Evolutionary conservation across 2,329 filamentous ascomycete species (phyloP).

Genomic region (Tolypocladium inflatum): DNA sequence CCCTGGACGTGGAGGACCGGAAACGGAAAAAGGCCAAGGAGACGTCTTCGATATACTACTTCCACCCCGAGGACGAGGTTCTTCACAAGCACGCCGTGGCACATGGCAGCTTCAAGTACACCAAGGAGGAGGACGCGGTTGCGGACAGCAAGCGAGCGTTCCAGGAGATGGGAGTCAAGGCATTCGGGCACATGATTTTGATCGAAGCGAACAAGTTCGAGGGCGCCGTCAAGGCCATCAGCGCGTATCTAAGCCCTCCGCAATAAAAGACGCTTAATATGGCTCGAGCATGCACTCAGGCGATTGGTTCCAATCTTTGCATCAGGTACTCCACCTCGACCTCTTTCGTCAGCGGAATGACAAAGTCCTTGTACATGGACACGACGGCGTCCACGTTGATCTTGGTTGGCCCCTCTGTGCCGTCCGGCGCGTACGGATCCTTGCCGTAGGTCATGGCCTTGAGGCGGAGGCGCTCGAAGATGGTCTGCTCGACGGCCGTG

Average conservation of each 20-base stretch:
- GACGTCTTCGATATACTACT: constrained; percentile 65
- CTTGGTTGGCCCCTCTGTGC: constrained; percentile 55
- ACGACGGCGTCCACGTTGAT: constrained; percentile 90
- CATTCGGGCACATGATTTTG: constrained; percentile 75
- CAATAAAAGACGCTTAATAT: constrained; percentile 19
- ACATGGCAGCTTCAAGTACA: constrained; percentile 64
- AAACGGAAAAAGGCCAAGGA: constrained; percentile 58
- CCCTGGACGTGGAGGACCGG: constrained; percentile 54
- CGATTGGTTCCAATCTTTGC: constrained; percentile 59
- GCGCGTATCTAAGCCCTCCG: constrained; percentile 58
- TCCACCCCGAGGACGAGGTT: constrained; percentile 93
- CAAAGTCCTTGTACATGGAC: constrained; percentile 80
- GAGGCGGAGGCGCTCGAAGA: constrained; percentile 73
- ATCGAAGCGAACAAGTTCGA: constrained; percentile 74
- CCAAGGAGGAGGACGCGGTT: constrained; percentile 68
- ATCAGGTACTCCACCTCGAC: constrained; percentile 98
- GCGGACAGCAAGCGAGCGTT: constrained; percentile 92
- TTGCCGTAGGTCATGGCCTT: constrained; percentile 93
- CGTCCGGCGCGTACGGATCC: constrained; percentile 60
- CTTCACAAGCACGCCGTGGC: constrained; percentile 67
- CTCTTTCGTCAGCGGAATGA: constrained; percentile 95
- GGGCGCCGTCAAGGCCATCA: constrained; percentile 64
- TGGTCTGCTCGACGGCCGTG: constrained; percentile 77
- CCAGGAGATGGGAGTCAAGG: constrained; percentile 82
- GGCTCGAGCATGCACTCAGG: background rate